Evolutionary conservation across 2,329 filamentous ascomycete genomes (phyloP), one percentile per base, ranked within the genome.

Genomic region (Mycosphaerella arachidis): DNA sequence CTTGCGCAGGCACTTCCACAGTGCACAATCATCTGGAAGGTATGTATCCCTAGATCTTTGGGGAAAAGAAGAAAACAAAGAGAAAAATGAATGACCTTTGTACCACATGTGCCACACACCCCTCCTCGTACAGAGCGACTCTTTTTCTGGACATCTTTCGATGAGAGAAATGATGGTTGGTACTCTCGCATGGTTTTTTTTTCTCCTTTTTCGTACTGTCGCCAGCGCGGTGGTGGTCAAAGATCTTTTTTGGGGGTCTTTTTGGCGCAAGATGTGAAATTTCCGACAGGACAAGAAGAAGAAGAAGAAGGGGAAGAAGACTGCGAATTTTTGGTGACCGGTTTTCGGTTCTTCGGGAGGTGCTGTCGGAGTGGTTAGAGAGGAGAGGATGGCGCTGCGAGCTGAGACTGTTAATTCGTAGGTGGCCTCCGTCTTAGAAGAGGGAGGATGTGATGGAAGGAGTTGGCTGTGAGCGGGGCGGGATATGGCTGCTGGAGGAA

Each of bases 131-230:
- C n/a, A n/a, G n/a, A n/a, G n/a, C n/a, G n/a, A n/a, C n/a, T n/a
- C n/a, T n/a, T n/a, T n/a, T n/a, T n/a, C n/a, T n/a, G n/a, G n/a
- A n/a, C n/a, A n/a, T n/a, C n/a, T n/a, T n/a, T n/a, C n/a, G n/a
- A n/a, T n/a, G n/a, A n/a, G n/a, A n/a, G n/a, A 65, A 31, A 50
- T 33, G 57, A 63, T 57, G 20, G 58, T 53, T n/a, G 57, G 53
- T 35, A 58, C 55, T 10, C 43, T 51, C 6, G 40, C 48, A 37
- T 65, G 63, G 24, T 63, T 58, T 58, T 65, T 63, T 48, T 65
- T n/a, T n/a, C n/a, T n/a, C 63, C 40, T 65, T 60, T 18, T 65
- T 65, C 3, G 60, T 53, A 1, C 63, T 52, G 18, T 65, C 63
- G 1, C 63, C 63, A n/a, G 60, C 63, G 4, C 63, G 58, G 40